Evolutionary conservation across 257 asterid species (phyloP).

Genomic region (Misopates orontium): DNA sequence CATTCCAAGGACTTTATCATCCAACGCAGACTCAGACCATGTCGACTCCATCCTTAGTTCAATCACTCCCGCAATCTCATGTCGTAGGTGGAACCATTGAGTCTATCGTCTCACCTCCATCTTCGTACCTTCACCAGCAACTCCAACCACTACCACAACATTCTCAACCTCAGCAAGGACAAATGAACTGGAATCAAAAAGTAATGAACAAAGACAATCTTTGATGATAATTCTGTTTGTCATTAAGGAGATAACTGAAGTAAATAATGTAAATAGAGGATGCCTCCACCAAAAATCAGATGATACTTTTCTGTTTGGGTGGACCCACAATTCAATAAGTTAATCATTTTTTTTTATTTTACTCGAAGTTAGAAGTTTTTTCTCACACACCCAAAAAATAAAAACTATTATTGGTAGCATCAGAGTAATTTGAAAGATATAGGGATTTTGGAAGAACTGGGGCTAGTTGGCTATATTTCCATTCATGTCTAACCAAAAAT

Average conservation of each 20-base stretch:
- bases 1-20: constrained; percentile 46
- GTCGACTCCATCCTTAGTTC: constrained; percentile 40
- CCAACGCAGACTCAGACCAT: constrained; percentile 31
- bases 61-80: constrained; percentile 49
- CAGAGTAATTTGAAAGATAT: constrained; percentile 8
- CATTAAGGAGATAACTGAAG: background rate
- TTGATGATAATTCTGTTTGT: constrained; percentile 19
- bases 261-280: constrained; percentile 14
- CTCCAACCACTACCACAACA: constrained; percentile 25
- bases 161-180: constrained; percentile 34
- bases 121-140: constrained; percentile 43
- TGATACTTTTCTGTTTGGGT: background rate
- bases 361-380: background rate
- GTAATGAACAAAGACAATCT: constrained; percentile 40
- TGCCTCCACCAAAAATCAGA: background rate
- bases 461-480: constrained; percentile 21
- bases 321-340: background rate
- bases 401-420: background rate
- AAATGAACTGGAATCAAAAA: constrained; percentile 45
- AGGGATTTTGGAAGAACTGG: constrained; percentile 21
- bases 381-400: background rate
- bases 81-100: constrained; percentile 42
- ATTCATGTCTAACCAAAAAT: constrained; percentile 14
- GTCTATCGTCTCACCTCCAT: constrained; percentile 36
- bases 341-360: background rate